Base-by-base conservation (phyloP, 1,139 yeast genomes). In the Candida tunisiensis region DNA sequence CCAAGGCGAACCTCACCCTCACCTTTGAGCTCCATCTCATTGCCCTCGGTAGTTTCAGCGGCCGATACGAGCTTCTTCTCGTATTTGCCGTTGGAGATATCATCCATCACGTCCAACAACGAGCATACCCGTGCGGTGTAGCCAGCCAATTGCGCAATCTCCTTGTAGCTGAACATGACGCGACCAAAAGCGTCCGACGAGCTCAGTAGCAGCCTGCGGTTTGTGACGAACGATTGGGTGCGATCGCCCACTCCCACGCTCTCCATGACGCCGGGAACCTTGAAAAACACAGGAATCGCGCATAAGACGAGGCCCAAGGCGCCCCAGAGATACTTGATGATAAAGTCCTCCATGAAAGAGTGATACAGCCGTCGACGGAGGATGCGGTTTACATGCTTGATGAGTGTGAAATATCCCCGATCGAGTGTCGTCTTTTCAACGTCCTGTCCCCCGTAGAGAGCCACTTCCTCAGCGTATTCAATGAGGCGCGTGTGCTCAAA, bases 271-370 rank as follows among this genome's bases (percentile, higher is more conserved):
- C 35, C 38, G 6, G 70, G 70, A 32, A 72, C 70, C 34, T 65
- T 64, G 38, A 79, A 69, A 45, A 85, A 85, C 1, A 83, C 80
- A 3, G 95, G 95, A 4, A 88, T 74, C 1, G 93, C 74, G 55
- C 95, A 85, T 28, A 85, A 60, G 1, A 74, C 70, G 35, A 85
- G 63, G 5, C 96, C 95, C 25, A 91, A 80, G 3, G 94, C 95
- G 34, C 96, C 95, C 91, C 95, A 78, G 31, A 83, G 69, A 51
- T 85, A 85, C 49, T 85, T 85, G 34, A 85, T 88, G 35, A 82
- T 73, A 44, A 83, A 85, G 32, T 54, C 60, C 33, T 55, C 61
- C 34, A 51, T 34, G 26, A 53, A 31, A 69, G 79, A 47, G 74
- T 85, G 24, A 77, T 83, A 47, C 65, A 72, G 54, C 67, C 93